Evolutionary conservation across 495 filamentous ascomycete species (phyloP), one percentile per base, ranked within the genome.

Genomic region (Recurvomyces mirabilis): DNA sequence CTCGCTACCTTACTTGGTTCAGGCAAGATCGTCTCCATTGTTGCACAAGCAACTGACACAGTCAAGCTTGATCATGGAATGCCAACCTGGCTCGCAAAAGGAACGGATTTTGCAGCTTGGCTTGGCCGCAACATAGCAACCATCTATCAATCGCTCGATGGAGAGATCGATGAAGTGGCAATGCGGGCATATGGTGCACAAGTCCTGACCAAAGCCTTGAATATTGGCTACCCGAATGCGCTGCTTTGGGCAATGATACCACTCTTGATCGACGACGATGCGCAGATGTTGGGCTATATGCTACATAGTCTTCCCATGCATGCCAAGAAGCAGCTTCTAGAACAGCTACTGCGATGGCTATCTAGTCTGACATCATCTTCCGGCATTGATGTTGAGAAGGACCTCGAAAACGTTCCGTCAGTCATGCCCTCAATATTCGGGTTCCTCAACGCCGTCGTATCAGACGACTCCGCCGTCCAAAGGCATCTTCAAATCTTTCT

Each of bases 11-110:
- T 88, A 24, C 61, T 88, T 35, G 81, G 77, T 11, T 74, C 78
- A 32, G 81, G 88, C 20, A 82, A 74, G 52, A 61, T 95, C 17
- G 54, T 93, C 12, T 79, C 82, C 0, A 58, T 75, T 36, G 71
- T 77, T 26, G 86, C 87, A 11, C 84, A 95, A 62, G 85, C 82
- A n/a, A 70, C 79, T 19, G 68, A 74, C 33, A 54, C 79, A n/a
- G 26, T 29, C 7, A n/a, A 7, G 7, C 26, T 7, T 29, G 7
- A n/a, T 7, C 26, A n/a, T 29, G 26, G n/a, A 7, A 15, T 10
- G 19, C 3, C 26, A 34, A 23, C 45, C 54, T 95, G 87, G 89
- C 53, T 86, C 20, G 73, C 79, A 5, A 71, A 80, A 57, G 76
- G 78, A 0, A 62, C 60, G 32, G 51, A 69, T 9, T 96, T 82